Percentiles rank a stretch among this genome's conserved stretches.
These are phyloP conservation scores for Xanthoceras sorbifolium DNA, from an alignment of 345 rosid species.

Conservation along the genomic window DNA sequence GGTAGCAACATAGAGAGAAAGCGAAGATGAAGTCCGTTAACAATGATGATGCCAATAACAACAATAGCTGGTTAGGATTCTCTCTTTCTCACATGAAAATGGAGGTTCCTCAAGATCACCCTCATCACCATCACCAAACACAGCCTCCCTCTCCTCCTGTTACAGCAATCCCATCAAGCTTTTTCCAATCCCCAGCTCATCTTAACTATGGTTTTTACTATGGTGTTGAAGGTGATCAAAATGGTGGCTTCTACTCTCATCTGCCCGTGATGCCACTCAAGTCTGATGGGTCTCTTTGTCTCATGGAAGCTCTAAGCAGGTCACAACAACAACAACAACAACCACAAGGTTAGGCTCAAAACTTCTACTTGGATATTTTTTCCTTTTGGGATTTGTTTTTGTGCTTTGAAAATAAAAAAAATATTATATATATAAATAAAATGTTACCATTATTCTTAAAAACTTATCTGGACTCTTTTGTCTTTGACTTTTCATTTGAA, in stretches of 20 bases:
- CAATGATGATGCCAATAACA: conserved; percentile 47
- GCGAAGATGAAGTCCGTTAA: conserved; percentile 58
- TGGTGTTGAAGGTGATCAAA: conserved; percentile 46
- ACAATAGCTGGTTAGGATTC: conserved; percentile 68
- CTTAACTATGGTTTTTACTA: conserved; percentile 52
- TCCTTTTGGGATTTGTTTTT: conserved; percentile 32
- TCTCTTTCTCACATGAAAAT: conserved; percentile 78
- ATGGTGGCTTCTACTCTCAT: conserved; percentile 49
- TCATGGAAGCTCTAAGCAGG: conserved; percentile 81
- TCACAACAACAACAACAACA: conserved; percentile 67
- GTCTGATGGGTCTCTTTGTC: conserved; percentile 94
- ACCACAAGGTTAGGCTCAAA: conserved; percentile 52
- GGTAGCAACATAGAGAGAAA: conserved; percentile 24
- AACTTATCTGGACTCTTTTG: conserved; percentile 24
- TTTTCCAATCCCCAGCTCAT: conserved; percentile 36
- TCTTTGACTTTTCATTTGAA: conserved; percentile 39
- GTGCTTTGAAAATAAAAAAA: background rate
- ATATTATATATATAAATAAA: background rate
- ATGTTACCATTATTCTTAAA: background rate
- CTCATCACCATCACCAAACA: conserved; percentile 20
- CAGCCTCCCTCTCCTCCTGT: conserved; percentile 29
- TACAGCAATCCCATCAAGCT: conserved; percentile 37
- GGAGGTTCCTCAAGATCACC: conserved; percentile 41
- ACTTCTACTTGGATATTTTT: conserved; percentile 19
- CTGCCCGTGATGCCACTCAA: conserved; percentile 82